Percentiles rank a stretch among this genome's conserved stretches.
Conservation (phyloP, 129 eudicot genomes). For the Lonicera japonica region DNA sequence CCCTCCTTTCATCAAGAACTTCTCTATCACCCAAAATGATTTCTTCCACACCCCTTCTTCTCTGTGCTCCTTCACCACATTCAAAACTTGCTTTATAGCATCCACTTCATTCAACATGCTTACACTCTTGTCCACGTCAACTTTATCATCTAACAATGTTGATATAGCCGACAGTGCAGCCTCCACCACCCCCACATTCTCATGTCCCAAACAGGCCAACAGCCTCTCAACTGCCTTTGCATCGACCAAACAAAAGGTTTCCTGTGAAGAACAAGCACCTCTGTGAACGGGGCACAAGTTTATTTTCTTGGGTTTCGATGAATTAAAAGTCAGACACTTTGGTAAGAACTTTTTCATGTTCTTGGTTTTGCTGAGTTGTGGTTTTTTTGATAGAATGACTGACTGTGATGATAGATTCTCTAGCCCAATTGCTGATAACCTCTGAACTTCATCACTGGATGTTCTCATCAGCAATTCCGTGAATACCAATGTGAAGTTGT, state of each 20-base stretch:
- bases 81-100: constrained; percentile 37
- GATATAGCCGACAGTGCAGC: constrained; percentile 65
- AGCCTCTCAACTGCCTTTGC: constrained; percentile 57
- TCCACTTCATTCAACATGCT: constrained; percentile 32
- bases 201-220: constrained; percentile 49
- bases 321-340: constrained; percentile 25
- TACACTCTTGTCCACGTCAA: constrained; percentile 47
- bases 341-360: constrained; percentile 15
- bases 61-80: constrained; percentile 55
- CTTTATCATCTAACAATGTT: constrained; percentile 51
- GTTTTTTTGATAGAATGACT: constrained; percentile 44
- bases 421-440: constrained; percentile 54
- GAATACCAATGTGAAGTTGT: constrained; percentile 41
- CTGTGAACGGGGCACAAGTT: constrained; percentile 44
- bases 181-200: constrained; percentile 46
- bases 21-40: constrained; percentile 59
- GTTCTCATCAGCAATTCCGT: constrained; percentile 49
- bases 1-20: constrained; percentile 50
- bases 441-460: constrained; percentile 57
- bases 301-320: not conserved
- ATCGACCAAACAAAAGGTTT: constrained; percentile 58
- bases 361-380: constrained; percentile 30
- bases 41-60: constrained; percentile 43
- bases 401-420: constrained; percentile 58
- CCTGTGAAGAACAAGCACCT: constrained; percentile 58